Evolutionary conservation across 2,329 filamentous ascomycete species (phyloP).

Genomic region (Diaporthe sp.): DNA sequence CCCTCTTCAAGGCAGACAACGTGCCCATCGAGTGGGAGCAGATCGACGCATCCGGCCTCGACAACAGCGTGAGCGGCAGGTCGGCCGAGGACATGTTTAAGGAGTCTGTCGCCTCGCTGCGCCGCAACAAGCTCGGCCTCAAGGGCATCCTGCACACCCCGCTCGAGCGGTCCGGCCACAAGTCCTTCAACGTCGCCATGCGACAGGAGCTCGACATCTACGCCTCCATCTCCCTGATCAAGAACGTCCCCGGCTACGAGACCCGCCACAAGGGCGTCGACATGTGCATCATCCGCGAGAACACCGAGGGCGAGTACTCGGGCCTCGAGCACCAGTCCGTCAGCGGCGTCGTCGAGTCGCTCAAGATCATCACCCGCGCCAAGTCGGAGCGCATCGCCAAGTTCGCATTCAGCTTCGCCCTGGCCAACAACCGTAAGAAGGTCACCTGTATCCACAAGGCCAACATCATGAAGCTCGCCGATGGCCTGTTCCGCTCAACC

Average conservation of each 20-base stretch:
- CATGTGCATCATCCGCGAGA: slow-evolving; percentile 99
- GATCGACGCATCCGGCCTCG: slow-evolving; percentile 93
- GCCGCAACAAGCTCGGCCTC: slow-evolving; percentile 98
- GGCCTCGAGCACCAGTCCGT: slow-evolving; percentile 99
- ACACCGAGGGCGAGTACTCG: slow-evolving; percentile 99
- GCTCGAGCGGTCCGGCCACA: slow-evolving; percentile 95
- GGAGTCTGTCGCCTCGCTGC: slow-evolving; percentile 93
- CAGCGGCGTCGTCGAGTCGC: slow-evolving; percentile 94
- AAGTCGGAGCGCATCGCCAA: slow-evolving; percentile 99
- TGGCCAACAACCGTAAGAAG: slow-evolving; percentile 99
- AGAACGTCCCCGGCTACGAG: slow-evolving; percentile 99
- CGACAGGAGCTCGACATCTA: slow-evolving; percentile 99
- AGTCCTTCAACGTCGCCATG: slow-evolving; percentile 99
- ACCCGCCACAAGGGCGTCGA: slow-evolving; percentile 98
- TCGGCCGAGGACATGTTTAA: slow-evolving; percentile 91
- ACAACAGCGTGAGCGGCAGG: slow-evolving; percentile 79
- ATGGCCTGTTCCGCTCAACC: slow-evolving; percentile 98
- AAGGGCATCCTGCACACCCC: slow-evolving; percentile 99
- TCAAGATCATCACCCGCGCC: slow-evolving; percentile 99
- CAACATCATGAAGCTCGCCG: slow-evolving; percentile 99
- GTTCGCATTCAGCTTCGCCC: slow-evolving; percentile 97
- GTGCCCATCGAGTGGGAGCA: slow-evolving; percentile 98
- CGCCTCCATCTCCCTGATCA: slow-evolving; percentile 96
- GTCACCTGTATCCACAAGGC: slow-evolving; percentile 99
- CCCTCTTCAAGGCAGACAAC: slow-evolving; percentile 98